Evolutionary conservation across 805 yeast species (phyloP), one percentile per base, ranked within the genome.

Genomic region (Candida loeiensis): DNA sequence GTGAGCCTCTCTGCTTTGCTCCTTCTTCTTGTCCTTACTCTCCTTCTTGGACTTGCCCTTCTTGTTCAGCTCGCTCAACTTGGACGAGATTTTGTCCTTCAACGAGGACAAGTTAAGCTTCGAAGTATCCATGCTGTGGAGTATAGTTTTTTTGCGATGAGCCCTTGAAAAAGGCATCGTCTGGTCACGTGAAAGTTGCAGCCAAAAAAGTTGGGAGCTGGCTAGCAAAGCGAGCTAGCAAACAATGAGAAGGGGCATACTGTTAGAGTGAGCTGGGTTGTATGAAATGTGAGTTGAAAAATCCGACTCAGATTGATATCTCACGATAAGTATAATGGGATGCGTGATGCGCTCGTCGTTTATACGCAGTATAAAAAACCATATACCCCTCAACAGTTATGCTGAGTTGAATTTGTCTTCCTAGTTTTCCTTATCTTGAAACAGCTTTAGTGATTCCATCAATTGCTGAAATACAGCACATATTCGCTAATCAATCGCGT

Each of bases 21-120:
- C 17, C 25, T 33, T 40, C 30, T 45, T 44, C 13, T 38, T 37
- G 13, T 21, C 18, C 14, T 40, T 40, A 17, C 46, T 40, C 6
- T 41, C 38, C 18, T 19, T 25, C 38, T 36, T 41, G 24, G 37
- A 31, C 36, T 37, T 36, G n/a, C 36, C 30, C 25, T 36, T 40
- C 34, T 36, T 38, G 18, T 37, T 44, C 49, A 39, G 46, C 25
- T 34, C 43, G 20, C 29, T 37, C 47, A 48, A 39, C 38, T 48
- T 48, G 27, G 41, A 37, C 15, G 50, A 45, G 30, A 84, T 79
- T 58, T 76, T 82, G 47, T 78, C 86, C 59, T 73, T 82, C 56
- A 84, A 66, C 18, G 85, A 77, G 35, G 82, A 59, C 46, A 77
- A 58, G 57, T 69, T 73, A 48, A 76, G 58, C 44, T 62, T 66